A percentile compares a stretch with the other conserved stretches of the same genome.
Conservation (phyloP, 2,329 filamentous ascomycete genomes). For the Fusarium circinatum region DNA sequence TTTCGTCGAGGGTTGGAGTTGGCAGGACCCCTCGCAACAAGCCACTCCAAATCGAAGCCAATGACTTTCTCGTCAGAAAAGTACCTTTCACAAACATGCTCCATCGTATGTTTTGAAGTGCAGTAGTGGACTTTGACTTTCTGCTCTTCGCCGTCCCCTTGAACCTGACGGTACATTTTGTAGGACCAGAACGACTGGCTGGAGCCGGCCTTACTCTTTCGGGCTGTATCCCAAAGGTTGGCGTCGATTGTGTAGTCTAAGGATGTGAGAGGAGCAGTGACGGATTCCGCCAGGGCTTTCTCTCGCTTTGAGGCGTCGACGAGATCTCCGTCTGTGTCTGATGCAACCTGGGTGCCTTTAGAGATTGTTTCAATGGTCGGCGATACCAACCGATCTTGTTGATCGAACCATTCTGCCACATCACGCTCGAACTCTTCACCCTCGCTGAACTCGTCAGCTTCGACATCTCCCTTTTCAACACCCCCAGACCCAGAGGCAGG, state of each 20-base stretch:
- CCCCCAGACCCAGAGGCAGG: neutral
- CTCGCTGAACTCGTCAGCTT: conserved; percentile 33
- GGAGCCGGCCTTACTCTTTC: conserved; percentile 55
- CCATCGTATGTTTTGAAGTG: conserved; percentile 71
- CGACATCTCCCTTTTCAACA: neutral
- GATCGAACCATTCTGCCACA: conserved; percentile 41
- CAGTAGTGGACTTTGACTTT: conserved; percentile 82
- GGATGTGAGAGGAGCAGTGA: conserved; percentile 42
- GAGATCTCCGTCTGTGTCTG: conserved; percentile 3
- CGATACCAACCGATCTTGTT: conserved; percentile 31
- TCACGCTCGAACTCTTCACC: conserved; percentile 42
- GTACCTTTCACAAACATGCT: conserved; percentile 69
- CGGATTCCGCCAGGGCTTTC: neutral
- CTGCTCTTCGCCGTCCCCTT: conserved; percentile 53
- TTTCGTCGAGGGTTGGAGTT: conserved; percentile 68
- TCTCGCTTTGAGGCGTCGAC: conserved; percentile 9
- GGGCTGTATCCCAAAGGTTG: conserved; percentile 54
- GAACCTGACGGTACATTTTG: conserved; percentile 69
- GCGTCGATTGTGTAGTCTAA: conserved; percentile 46
- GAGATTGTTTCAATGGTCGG: neutral
- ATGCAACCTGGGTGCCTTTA: conserved; percentile 4
- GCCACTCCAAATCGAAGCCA: conserved; percentile 95
- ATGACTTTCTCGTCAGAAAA: conserved; percentile 77
- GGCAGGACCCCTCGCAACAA: conserved; percentile 57
- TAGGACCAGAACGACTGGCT: conserved; percentile 74